These are phyloP conservation scores for Paramecium pentaurelia DNA, from an alignment of 73 alveolate genomes.

Conservation along the genomic window DNA sequence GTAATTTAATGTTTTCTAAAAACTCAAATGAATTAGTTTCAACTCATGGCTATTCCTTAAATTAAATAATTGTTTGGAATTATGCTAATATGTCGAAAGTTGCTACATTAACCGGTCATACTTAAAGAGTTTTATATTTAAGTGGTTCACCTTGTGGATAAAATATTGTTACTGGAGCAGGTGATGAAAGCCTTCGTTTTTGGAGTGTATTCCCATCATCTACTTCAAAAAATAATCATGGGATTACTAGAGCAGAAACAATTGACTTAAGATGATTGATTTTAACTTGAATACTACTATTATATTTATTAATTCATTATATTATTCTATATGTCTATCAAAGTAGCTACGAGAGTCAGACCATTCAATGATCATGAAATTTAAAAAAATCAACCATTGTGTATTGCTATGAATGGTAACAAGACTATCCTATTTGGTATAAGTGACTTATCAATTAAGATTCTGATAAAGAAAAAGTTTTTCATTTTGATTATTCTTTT, in stretches of 20 bases:
- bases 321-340: conserved; percentile 56
- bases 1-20: conserved; percentile 60
- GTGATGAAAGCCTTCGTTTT: conserved; percentile 94
- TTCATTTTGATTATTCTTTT: background rate
- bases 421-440: background rate
- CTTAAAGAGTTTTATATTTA: conserved; percentile 90
- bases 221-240: background rate
- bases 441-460: background rate
- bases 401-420: background rate
- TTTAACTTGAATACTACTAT: background rate
- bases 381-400: background rate
- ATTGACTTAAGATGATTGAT: conserved; percentile 23
- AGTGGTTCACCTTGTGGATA: conserved; percentile 93
- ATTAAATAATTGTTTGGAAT: conserved; percentile 82
- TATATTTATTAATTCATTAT: background rate
- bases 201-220: conserved; percentile 93
- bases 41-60: conserved; percentile 60
- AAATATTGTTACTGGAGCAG: conserved; percentile 96
- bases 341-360: background rate
- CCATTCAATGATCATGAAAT: background rate
- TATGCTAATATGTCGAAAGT: conserved; percentile 88
- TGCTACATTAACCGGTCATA: conserved; percentile 93
- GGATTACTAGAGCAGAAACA: conserved; percentile 35
- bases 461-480: background rate
- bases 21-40: conserved; percentile 49